Base-by-base conservation (phyloP, 1,284 basidiomycete species). In the Ustilago bromivora region DNA sequence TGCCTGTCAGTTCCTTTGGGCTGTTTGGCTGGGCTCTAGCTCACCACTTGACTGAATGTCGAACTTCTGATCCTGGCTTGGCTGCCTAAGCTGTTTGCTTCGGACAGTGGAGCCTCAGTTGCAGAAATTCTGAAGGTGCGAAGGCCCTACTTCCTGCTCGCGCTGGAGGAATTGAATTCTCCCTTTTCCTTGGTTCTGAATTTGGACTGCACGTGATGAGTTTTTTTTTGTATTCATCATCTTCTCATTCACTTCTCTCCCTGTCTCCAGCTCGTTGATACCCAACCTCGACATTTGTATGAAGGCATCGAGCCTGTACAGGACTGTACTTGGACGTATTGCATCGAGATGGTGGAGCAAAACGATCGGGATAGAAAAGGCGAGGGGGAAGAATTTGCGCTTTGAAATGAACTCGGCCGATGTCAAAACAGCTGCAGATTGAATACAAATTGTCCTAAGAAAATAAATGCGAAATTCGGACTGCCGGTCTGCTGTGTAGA, bases 401-500 rank as follows among this genome's bases (percentile, higher is more conserved):
- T 28, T 28, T 28, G 3, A 28, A 28, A 28, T 28, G 23, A 3
- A 8, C n/a, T 46, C 43, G 43, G 43, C 43, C 43, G 43, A 46
- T 7, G 43, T 19, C 11, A 19, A 46, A 4, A 1, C 19, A 46
- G n/a, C 7, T n/a, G 7, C 2, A 19, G 0, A 6, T 1, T 19
- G n/a, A 19, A n/a, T n/a, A 19, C n/a, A 46, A 10, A 46, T 19
- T 19, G 7, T 46, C n/a, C n/a, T 8, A 46, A 15, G n/a, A 19
- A 46, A 46, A 7, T 38, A 38, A 13, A 38, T n/a, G n/a, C 19
- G 43, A 46, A 19, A 4, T 19, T 11, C 5, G 43, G n/a, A 46
- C n/a, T 46, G 43, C 43, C 49, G 28, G 28, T 51, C 31, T 51
- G 49, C 49, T 46, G 43, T 19, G 6, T n/a, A 43, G 34, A 47